A percentile compares a stretch with the other conserved stretches of the same genome.
phyloP scores from a whole-genome alignment of 2,329 filamentous ascomycete species.

The Aschersonia sp. region DNA sequence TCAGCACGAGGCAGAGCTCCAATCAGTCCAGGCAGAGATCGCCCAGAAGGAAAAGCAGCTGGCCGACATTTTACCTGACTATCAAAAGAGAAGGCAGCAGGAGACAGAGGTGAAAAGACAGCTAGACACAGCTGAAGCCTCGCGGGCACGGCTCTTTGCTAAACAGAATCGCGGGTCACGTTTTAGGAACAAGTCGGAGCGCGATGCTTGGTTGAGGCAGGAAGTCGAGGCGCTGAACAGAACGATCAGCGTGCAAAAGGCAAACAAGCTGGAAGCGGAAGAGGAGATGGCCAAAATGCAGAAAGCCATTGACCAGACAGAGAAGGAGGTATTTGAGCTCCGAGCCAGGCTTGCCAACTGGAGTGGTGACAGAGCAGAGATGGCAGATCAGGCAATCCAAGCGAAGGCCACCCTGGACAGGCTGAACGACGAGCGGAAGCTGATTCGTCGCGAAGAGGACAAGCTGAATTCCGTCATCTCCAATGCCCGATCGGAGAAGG shows the following conservation, averaged over 20 bases:
- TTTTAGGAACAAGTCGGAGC: slow-evolving; percentile 77
- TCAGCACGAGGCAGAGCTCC: slow-evolving; percentile 58
- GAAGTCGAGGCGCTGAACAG: slow-evolving; percentile 71
- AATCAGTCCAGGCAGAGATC: slow-evolving; percentile 60
- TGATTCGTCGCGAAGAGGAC: slow-evolving; percentile 78
- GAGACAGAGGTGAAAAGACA: slow-evolving; percentile 58
- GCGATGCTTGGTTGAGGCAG: slow-evolving; percentile 66
- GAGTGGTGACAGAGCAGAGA: slow-evolving; percentile 55
- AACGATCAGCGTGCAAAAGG: slow-evolving; percentile 66
- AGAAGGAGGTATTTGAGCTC: slow-evolving; percentile 56
- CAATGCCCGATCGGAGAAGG: slow-evolving; percentile 62
- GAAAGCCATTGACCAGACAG: slow-evolving; percentile 53
- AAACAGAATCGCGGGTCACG: slow-evolving; percentile 84
- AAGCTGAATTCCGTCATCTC: slow-evolving; percentile 66
- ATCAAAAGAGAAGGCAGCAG: slow-evolving; percentile 55
- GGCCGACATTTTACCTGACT: slow-evolving; percentile 59
- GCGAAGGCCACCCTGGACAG: slow-evolving; percentile 68
- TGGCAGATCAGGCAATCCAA: slow-evolving; percentile 59
- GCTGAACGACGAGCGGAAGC: slow-evolving; percentile 74
- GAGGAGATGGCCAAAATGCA: slow-evolving; percentile 69
- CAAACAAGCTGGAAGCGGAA: slow-evolving; percentile 68
- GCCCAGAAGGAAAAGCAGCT: slow-evolving; percentile 64
- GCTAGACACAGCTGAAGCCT: slow-evolving; percentile 62
- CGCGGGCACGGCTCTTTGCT: slow-evolving; percentile 65
- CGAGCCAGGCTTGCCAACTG: slow-evolving; percentile 65